These are phyloP conservation scores for Westerdykella sp. DNA, from an alignment of 2,329 filamentous ascomycete species.

Conservation along the genomic window DNA sequence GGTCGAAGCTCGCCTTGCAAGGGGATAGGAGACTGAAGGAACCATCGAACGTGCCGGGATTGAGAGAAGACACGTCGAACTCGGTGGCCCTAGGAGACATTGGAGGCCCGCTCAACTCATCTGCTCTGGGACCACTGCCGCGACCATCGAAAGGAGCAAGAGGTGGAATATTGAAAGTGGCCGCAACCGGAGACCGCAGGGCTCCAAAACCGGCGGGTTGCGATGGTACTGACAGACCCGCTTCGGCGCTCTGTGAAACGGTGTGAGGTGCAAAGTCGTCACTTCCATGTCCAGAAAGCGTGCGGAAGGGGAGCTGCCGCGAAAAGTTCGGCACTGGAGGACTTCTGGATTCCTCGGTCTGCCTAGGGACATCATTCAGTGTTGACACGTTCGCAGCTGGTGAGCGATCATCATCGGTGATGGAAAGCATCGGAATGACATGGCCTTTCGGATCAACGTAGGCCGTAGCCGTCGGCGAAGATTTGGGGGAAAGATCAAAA, in stretches of 20 bases:
- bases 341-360: slow-evolving; percentile 7
- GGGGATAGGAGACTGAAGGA: slow-evolving; percentile 17
- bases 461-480: slow-evolving; percentile 21
- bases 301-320: slow-evolving; percentile 31
- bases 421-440: slow-evolving; percentile 31
- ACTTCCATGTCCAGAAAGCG: slow-evolving; percentile 12
- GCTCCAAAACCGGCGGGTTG: slow-evolving; percentile 18
- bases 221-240: slow-evolving; percentile 10
- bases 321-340: slow-evolving; percentile 33
- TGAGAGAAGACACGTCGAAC: slow-evolving; percentile 13
- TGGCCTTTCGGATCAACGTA: slow-evolving; percentile 36
- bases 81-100: slow-evolving; percentile 23
- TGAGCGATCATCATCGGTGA: slow-evolving; percentile 22
- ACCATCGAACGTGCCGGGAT: slow-evolving; percentile 8
- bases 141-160: slow-evolving; percentile 6
- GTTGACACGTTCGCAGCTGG: slow-evolving; percentile 4
- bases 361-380: slow-evolving; percentile 8
- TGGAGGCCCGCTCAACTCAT: slow-evolving; percentile 10
- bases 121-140: neutral
- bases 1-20: slow-evolving; percentile 14
- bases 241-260: neutral
- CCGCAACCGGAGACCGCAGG: slow-evolving; percentile 25
- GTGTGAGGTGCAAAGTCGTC: slow-evolving; percentile 3
- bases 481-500: slow-evolving; percentile 27
- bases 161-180: slow-evolving; percentile 22